Percentiles rank a stretch among this genome's conserved stretches.
These are phyloP conservation scores for Paramecium pentaurelia DNA, from an alignment of 73 alveolate species.

Conservation along the genomic window DNA sequence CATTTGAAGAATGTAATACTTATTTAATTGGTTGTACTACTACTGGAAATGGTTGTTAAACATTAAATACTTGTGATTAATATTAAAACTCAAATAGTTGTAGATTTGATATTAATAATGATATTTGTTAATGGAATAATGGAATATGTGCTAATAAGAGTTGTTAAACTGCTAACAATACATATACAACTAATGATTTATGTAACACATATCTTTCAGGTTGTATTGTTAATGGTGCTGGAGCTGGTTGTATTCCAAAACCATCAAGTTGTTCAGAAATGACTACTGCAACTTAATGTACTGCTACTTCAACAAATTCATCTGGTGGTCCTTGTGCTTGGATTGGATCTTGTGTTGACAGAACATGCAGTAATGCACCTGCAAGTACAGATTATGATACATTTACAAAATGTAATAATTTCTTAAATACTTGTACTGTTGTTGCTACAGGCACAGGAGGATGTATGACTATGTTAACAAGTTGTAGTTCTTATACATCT, in stretches of 20 bases:
- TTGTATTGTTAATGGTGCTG: not conserved
- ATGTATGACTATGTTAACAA: not conserved
- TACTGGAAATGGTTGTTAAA: not conserved
- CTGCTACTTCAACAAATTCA: slow-evolving; percentile 11
- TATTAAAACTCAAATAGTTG: not conserved
- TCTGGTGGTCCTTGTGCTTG: not conserved
- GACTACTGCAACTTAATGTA: not conserved
- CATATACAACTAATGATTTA: not conserved
- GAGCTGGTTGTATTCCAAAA: not conserved
- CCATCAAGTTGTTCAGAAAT: not conserved
- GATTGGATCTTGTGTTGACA: not conserved
- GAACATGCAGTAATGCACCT: slow-evolving; percentile 25
- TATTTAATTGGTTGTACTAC: slow-evolving; percentile 6
- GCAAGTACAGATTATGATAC: not conserved
- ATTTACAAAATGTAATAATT: not conserved
- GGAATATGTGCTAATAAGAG: not conserved
- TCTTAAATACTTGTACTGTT: not conserved
- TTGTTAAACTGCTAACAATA: slow-evolving; percentile 16
- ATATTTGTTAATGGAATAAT: not conserved
- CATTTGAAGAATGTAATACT: not conserved
- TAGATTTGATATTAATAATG: not conserved
- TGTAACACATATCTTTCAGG: not conserved
- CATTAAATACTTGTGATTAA: not conserved
- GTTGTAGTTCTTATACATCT: not conserved
- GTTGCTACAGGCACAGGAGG: slow-evolving; percentile 26